Base-by-base conservation (phyloP, 495 filamentous ascomycete genomes). In the Baudoinia panamericana region DNA sequence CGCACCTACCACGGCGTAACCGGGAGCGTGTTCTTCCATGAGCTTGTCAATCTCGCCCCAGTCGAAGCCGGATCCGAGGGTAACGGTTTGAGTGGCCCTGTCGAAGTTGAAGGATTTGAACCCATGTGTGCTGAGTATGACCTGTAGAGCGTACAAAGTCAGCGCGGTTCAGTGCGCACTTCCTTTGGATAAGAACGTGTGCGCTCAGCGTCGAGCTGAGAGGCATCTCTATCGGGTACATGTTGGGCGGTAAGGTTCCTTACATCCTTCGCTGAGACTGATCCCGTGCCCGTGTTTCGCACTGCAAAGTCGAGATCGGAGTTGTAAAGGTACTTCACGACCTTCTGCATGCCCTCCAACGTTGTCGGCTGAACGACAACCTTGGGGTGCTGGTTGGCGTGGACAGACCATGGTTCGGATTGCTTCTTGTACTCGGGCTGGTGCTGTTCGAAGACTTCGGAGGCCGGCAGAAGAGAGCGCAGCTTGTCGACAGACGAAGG, bases 261-360 rank as follows among this genome's bases (percentile, higher is more conserved):
- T n/a, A n/a, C 56, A 15, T 55, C 56, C 7, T 30, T 27, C 1
- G 56, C 41, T 2, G 56, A 58, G 18, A 41, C 47, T 22, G 44
- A 47, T 13, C 57, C 57, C 32, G 48, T 52, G 21, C 57, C 56
- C 9, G 47, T 47, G 29, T 41, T 43, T n/a, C 57, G 50, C 3
- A 61, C 31, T 11, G 45, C 44, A 35, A 61, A 55, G 21, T 59
- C 56, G 11, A 61, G 45, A 12, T 51, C 35, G 3, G 56, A 51
- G 13, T 47, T 39, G 36, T 48, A 53, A 16, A 61, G 47, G 7
- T 28, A 31, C 15, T 41, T 44, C n/a, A 55, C 46, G 10, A 57
- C 41, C 15, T 33, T 19, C 13, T 48, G 44, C 19, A 61, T 40
- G n/a, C 51, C 33, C 15, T 41, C 45, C 0, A 56, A 27, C 11